These are phyloP conservation scores for Begonia loranthoides DNA, from an alignment of 306 rosid species.

Conservation along the genomic window DNA sequence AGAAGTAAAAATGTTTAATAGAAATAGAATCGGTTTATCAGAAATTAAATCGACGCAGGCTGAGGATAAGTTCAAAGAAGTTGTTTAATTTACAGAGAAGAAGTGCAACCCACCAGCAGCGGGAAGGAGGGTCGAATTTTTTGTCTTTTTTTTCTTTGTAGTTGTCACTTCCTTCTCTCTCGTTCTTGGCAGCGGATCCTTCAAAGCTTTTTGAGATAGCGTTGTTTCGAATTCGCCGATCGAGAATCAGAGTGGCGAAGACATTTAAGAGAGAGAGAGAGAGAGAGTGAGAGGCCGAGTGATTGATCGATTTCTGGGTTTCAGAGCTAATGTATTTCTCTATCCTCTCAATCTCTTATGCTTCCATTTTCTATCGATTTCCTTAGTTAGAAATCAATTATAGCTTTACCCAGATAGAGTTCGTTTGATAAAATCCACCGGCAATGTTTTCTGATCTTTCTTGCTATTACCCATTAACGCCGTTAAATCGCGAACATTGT, in stretches of 20 bases:
- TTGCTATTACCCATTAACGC: not conserved
- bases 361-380: not conserved
- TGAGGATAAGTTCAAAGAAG: not conserved
- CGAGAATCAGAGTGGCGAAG: not conserved
- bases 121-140: not conserved
- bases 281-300: not conserved
- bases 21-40: not conserved
- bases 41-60: not conserved
- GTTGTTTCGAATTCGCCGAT: conserved; percentile 1
- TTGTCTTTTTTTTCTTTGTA: not conserved
- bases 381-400: not conserved
- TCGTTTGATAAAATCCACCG: not conserved
- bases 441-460: not conserved
- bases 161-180: not conserved
- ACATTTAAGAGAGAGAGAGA: not conserved
- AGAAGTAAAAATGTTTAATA: not conserved
- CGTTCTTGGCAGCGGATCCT: conserved; percentile 8
- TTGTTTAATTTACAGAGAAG: not conserved
- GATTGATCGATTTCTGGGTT: not conserved
- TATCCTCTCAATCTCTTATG: not conserved
- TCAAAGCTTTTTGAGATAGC: conserved; percentile 1
- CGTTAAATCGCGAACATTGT: not conserved
- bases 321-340: not conserved
- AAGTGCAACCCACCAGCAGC: not conserved
- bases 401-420: not conserved